Conservation (phyloP, 208 protist genomes). For the Spongospora subterranea region DNA sequence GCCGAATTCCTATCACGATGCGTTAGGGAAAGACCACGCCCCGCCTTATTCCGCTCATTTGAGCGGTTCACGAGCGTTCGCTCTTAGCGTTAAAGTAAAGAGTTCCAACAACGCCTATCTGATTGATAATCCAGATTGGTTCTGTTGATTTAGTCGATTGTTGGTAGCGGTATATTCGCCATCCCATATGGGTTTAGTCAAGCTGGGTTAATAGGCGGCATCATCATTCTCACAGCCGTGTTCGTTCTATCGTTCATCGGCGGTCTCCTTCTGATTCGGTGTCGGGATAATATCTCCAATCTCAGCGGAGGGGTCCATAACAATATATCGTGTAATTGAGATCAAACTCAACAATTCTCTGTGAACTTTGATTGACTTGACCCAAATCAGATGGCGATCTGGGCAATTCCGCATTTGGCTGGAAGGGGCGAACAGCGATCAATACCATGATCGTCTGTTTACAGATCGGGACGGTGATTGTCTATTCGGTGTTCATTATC, state of each 20-base stretch:
- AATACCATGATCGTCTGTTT: neutral
- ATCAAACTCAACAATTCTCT: no score
- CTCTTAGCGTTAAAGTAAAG: no score
- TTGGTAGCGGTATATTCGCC: constrained; percentile 44
- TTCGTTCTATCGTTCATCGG: constrained; percentile 16
- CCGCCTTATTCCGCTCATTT: no score
- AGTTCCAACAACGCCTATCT: no score
- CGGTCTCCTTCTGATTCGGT: neutral
- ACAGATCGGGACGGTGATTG: constrained; percentile 18
- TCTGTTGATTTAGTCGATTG: constrained; percentile 24
- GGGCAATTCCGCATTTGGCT: neutral
- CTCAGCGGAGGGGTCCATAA: neutral
- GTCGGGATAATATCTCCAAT: neutral
- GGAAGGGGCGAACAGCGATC: neutral
- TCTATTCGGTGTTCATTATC: constrained; percentile 34
- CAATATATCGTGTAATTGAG: no score
- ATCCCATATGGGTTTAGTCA: constrained; percentile 39
- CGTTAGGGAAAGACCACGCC: no score
- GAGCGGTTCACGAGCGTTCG: no score
- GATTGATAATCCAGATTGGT: no score
- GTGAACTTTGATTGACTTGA: no score
- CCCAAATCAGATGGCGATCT: neutral
- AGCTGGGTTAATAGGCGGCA: constrained; percentile 13
- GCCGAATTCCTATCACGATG: no score
- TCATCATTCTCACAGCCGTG: neutral